Percentiles rank a stretch among this genome's conserved stretches.
Evolutionary conservation across 208 protist species (phyloP).

Genomic region (Jaenimonas drosophilae): DNA sequence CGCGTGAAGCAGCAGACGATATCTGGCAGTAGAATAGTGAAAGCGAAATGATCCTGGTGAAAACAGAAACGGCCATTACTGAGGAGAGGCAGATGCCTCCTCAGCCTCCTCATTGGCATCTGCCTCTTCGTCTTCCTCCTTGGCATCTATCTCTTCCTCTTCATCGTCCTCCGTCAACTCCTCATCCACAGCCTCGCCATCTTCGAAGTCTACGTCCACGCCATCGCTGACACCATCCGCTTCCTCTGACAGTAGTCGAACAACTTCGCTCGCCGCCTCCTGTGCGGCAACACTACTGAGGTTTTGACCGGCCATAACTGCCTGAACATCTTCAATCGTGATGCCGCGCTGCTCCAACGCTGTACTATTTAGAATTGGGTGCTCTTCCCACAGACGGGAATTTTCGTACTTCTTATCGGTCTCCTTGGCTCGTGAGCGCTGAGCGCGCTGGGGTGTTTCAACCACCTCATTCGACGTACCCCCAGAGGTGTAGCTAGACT

Average conservation of each 20-base stretch:
- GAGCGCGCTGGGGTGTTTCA: neutral
- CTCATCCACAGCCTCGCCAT: slow-evolving; percentile 10
- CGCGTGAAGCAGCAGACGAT: too few species aligned
- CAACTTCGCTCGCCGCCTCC: slow-evolving; percentile 67
- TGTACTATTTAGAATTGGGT: slow-evolving; percentile 55
- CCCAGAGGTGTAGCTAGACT: too few species aligned
- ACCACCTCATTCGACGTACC: slow-evolving; percentile 1
- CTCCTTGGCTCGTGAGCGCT: neutral
- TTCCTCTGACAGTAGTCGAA: slow-evolving; percentile 61
- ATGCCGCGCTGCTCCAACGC: slow-evolving; percentile 53
- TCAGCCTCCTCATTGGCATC: neutral
- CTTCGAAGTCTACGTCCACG: slow-evolving; percentile 29
- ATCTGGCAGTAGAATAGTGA: too few species aligned
- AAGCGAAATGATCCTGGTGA: too few species aligned
- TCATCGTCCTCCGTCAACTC: neutral
- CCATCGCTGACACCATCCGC: slow-evolving; percentile 38
- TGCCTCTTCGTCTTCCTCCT: slow-evolving; percentile 5
- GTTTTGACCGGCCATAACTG: slow-evolving; percentile 44
- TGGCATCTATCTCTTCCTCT: slow-evolving; percentile 7
- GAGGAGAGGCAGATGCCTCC: neutral
- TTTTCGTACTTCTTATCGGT: slow-evolving; percentile 15
- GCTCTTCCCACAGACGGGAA: slow-evolving; percentile 52
- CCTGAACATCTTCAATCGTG: slow-evolving; percentile 61
- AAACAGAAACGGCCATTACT: neutral
- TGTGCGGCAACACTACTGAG: slow-evolving; percentile 33